Percentiles rank a stretch among this genome's conserved stretches.
phyloP scores from a whole-genome alignment of 2,329 filamentous ascomycete genomes.

The Cordyceps militaris region DNA sequence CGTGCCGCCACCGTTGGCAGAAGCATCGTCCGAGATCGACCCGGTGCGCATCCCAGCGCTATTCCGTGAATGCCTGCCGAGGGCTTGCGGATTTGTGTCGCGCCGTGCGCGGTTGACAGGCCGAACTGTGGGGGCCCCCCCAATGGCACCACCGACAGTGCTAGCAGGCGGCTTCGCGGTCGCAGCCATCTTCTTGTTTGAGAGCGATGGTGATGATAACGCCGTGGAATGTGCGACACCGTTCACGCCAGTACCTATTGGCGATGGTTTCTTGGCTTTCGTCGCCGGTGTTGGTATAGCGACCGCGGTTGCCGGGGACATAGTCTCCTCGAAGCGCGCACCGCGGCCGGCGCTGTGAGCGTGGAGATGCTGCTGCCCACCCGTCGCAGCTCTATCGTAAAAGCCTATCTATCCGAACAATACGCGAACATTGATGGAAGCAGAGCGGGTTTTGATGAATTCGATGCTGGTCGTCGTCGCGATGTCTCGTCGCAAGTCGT shows the following conservation, averaged over 20 bases:
- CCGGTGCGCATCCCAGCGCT: conserved; percentile 44
- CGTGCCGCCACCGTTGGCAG: conserved; percentile 33
- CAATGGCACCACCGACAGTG: conserved; percentile 30
- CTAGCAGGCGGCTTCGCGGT: conserved; percentile 35
- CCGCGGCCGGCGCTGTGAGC: conserved; percentile 11
- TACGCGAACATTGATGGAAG: conserved; percentile 10
- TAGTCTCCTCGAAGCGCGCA: conserved; percentile 29
- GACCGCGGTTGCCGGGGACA: conserved; percentile 50
- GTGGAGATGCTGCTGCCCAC: conserved; percentile 5
- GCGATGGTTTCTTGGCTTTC: conserved; percentile 64
- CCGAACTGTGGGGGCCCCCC: conserved; percentile 37
- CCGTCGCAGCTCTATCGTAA: conserved; percentile 9
- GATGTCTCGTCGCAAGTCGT: conserved; percentile 3
- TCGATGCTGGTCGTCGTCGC: conserved; percentile 8
- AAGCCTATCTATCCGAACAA: neutral
- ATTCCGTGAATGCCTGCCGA: conserved; percentile 43
- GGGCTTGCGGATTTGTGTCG: conserved; percentile 41
- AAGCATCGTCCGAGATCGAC: conserved; percentile 39
- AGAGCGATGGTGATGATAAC: conserved; percentile 52
- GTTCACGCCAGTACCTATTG: conserved; percentile 60
- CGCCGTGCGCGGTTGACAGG: conserved; percentile 52
- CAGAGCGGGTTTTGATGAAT: neutral
- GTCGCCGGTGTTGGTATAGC: conserved; percentile 35
- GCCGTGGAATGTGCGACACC: conserved; percentile 50
- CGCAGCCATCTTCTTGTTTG: conserved; percentile 46